Evolutionary conservation across 208 protist genomes (phyloP).

Genomic region (Borovskyia barvae): DNA sequence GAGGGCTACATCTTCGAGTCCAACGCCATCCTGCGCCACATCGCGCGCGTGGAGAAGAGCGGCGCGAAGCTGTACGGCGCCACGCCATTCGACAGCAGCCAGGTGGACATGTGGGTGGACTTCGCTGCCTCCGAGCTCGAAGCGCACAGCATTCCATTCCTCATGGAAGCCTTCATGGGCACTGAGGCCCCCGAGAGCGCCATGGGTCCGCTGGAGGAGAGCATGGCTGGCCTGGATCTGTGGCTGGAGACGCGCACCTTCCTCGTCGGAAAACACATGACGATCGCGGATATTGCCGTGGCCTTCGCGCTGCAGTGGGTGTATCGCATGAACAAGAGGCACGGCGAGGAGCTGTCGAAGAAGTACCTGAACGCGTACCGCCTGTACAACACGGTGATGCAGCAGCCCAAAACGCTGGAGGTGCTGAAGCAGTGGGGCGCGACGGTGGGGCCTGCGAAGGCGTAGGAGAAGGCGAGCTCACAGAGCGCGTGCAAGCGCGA

Average conservation of each 20-base stretch:
- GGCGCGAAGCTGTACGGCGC: conserved; percentile 66
- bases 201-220: conserved; percentile 35
- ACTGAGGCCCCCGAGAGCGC: conserved; percentile 23
- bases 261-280: conserved; percentile 82
- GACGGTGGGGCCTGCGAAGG: conserved; percentile 38
- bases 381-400: conserved; percentile 79
- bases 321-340: conserved; percentile 39
- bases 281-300: conserved; percentile 71
- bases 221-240: conserved; percentile 51
- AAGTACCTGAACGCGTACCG: conserved; percentile 65
- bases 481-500: conserved; percentile 74
- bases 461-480: conserved; percentile 38
- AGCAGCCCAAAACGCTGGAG: conserved; percentile 66
- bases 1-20: conserved; percentile 87
- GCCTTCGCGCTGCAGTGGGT: conserved; percentile 62
- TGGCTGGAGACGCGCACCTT: conserved; percentile 83
- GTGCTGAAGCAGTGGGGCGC: conserved; percentile 50
- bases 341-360: conserved; percentile 50
- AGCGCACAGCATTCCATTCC: conserved; percentile 27
- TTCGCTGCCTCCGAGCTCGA: conserved; percentile 71
- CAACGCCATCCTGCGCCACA: conserved; percentile 80
- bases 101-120: conserved; percentile 91
- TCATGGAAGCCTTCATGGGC: conserved; percentile 24
- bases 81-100: conserved; percentile 65
- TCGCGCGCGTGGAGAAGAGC: conserved; percentile 64